Evolutionary conservation across 1,284 basidiomycete species (phyloP), one percentile per base, ranked within the genome.

Genomic region (Chalciporus sp.): DNA sequence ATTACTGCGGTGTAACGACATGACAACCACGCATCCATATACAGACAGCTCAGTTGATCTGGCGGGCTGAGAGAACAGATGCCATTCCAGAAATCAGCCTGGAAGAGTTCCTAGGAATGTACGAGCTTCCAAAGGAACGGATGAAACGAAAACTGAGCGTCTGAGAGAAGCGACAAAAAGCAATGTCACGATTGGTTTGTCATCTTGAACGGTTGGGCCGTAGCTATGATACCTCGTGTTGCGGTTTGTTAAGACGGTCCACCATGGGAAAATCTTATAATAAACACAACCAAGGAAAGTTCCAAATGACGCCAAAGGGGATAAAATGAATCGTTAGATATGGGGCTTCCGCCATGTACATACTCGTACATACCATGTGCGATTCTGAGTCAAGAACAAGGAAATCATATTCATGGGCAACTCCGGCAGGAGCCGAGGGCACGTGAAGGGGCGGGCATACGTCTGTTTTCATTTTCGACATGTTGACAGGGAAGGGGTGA

Each of bases 221-320:
- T 69, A 63, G 57, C 62, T 42, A 69, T 49, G 68, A 60, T 64
- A 59, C 58, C 42, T 58, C 49, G 35, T 51, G 41, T 41, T 44
- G 27, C 54, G 40, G 47, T 52, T 4, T 29, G 44, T 46, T 44
- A 53, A 55, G 6, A 23, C 23, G 23, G 23, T 23, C 23, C 49
- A 33, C n/a, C 57, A 70, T 71, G 70, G 55, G 66, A 72, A 69
- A 64, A 27, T 23, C 44, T 45, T 57, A 52, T 58, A 63, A 58
- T 59, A 51, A 33, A 55, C 37, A 26, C 14, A 28, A 49, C 50
- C 44, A 53, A 50, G 51, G 59, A 57, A 59, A 20, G 41, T 60
- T 44, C 49, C 49, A 60, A 46, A 42, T 6, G 47, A 29, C 23
- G 53, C 55, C 44, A 57, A 64, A 62, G 61, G 65, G 56, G 63